These are phyloP conservation scores for Marasmius tenuissimus DNA, from an alignment of 1,284 basidiomycete species.

Conservation along the genomic window DNA sequence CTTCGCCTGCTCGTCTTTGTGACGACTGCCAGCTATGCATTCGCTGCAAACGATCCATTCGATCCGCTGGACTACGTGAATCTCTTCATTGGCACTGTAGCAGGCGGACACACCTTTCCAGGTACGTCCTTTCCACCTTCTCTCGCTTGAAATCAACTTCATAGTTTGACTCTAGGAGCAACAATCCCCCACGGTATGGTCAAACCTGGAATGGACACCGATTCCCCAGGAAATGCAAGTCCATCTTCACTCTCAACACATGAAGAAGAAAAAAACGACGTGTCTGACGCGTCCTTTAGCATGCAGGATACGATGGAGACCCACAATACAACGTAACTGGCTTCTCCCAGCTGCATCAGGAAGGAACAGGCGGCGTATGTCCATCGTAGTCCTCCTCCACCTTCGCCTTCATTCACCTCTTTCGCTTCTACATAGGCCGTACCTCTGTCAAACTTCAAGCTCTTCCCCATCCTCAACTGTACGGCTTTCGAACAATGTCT, in stretches of 20 bases:
- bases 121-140: constrained; percentile 30
- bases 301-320: constrained; percentile 60
- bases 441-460: constrained; percentile 61
- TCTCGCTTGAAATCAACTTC: background rate
- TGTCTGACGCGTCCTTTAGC: constrained; percentile 31
- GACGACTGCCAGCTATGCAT: background rate
- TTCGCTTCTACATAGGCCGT: constrained; percentile 35
- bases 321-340: constrained; percentile 53
- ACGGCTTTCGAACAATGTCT: constrained; percentile 50
- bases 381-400: background rate
- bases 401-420: background rate
- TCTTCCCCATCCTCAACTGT: constrained; percentile 54
- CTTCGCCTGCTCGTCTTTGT: background rate
- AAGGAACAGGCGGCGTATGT: constrained; percentile 57
- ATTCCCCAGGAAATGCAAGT: constrained; percentile 58
- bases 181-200: constrained; percentile 69
- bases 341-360: constrained; percentile 64
- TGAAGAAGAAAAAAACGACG: background rate
- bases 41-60: background rate
- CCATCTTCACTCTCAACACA: background rate
- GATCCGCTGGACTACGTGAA: constrained; percentile 47
- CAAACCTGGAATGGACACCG: constrained; percentile 65
- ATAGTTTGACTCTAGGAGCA: constrained; percentile 38
- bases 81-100: constrained; percentile 38
- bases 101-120: constrained; percentile 63